Evolutionary conservation across 163 green algal genomes (phyloP).

Genomic region (Chlamydomonas reinhardtii): DNA sequence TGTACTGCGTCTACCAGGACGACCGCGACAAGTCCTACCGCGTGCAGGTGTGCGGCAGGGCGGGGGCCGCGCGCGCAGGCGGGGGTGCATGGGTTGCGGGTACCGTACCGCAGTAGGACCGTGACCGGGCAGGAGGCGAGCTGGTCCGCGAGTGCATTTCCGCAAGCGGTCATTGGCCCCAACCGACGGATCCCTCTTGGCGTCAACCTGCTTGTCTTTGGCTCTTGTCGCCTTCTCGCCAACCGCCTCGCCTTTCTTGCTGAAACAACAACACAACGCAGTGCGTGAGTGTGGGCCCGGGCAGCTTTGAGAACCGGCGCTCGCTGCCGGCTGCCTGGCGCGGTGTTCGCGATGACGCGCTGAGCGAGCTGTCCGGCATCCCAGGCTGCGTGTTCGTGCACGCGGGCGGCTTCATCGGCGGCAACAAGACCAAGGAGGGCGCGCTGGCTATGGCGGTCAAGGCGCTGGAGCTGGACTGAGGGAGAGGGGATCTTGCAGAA

Average conservation of each 20-base stretch:
- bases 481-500: too few relatives aligned
- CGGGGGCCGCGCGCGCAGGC: too few relatives aligned
- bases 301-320: constrained; percentile 87
- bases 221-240: too few relatives aligned
- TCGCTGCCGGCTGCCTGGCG: constrained; percentile 87
- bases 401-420: constrained; percentile 93
- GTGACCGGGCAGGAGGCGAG: too few relatives aligned
- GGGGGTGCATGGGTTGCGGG: neutral
- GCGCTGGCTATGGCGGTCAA: constrained; percentile 82
- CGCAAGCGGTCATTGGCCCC: too few relatives aligned
- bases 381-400: constrained; percentile 96
- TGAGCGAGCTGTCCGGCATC: constrained; percentile 80
- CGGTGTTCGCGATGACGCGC: constrained; percentile 85
- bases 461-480: constrained; percentile 58
- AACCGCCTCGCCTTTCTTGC: too few relatives aligned
- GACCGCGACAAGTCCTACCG: constrained; percentile 89
- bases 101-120: too few relatives aligned
- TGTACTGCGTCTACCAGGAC: constrained; percentile 74
- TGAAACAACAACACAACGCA: neutral
- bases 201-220: too few relatives aligned
- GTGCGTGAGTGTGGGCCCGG: constrained; percentile 76
- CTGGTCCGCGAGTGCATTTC: too few relatives aligned
- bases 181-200: too few relatives aligned
- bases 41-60: constrained; percentile 84
- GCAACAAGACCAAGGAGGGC: constrained; percentile 85